phyloP scores from a whole-genome alignment of 2,329 filamentous ascomycete species.

The Aspergillus neoniger region DNA sequence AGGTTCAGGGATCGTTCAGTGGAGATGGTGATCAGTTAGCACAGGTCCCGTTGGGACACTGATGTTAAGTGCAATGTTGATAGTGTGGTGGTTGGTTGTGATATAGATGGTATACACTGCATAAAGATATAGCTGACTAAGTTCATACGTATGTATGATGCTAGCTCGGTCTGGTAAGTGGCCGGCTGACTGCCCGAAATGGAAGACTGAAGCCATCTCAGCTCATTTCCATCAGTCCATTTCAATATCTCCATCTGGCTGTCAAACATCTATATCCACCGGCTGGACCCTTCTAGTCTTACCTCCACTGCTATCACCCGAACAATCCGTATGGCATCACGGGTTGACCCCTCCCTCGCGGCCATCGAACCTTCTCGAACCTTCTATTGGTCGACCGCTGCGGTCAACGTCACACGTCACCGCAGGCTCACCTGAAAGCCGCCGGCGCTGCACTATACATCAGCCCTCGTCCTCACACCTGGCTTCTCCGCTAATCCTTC shows the following conservation, averaged over 20 bases:
- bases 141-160: background rate
- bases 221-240: too few species aligned
- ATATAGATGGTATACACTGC: too few species aligned
- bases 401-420: slow-evolving; percentile 38
- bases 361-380: slow-evolving; percentile 40
- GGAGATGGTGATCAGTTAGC: background rate
- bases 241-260: too few species aligned
- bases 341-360: background rate
- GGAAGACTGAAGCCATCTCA: too few species aligned
- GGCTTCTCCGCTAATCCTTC: background rate
- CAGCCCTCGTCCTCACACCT: background rate
- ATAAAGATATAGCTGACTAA: background rate
- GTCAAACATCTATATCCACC: too few species aligned
- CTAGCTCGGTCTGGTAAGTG: too few species aligned
- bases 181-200: too few species aligned
- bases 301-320: background rate
- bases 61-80: too few species aligned
- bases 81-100: too few species aligned
- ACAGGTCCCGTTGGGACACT: too few species aligned
- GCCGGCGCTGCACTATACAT: background rate
- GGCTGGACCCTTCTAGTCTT: too few species aligned
- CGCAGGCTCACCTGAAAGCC: slow-evolving; percentile 21
- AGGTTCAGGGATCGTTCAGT: slow-evolving; percentile 3
- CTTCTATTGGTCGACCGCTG: slow-evolving; percentile 30
- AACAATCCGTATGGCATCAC: background rate